A percentile compares a stretch with the other conserved stretches of the same genome.
phyloP scores from a whole-genome alignment of 305 asterid genomes.

The Rubia tinctorum region DNA sequence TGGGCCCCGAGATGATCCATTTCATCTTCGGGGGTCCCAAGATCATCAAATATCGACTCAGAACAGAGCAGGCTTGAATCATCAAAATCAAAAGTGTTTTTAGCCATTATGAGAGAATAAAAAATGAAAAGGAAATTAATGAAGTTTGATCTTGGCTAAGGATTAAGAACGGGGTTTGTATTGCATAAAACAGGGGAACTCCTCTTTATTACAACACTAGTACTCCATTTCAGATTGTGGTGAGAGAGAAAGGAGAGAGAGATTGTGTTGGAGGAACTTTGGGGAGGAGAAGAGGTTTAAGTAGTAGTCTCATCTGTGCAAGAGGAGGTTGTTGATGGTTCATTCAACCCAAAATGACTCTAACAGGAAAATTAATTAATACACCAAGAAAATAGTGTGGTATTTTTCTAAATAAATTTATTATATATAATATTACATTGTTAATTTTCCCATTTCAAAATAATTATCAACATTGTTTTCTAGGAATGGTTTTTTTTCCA shows the following conservation, averaged over 20 bases:
- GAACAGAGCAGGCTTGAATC: slow-evolving; percentile 52
- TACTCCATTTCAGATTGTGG: slow-evolving; percentile 22
- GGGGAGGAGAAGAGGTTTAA: slow-evolving; percentile 42
- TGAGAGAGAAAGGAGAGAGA: slow-evolving; percentile 10
- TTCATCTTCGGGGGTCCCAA: slow-evolving; percentile 27
- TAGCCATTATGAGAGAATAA: neutral
- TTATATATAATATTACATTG: no score
- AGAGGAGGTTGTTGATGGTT: slow-evolving; percentile 8
- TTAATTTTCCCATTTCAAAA: no score
- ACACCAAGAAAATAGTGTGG: neutral
- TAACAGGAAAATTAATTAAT: no score
- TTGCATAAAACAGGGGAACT: slow-evolving; percentile 15
- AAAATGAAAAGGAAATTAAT: no score
- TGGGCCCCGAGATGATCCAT: slow-evolving; percentile 28
- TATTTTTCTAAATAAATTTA: no score
- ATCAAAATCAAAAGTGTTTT: slow-evolving; percentile 32
- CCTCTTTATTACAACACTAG: neutral
- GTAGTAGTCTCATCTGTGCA: slow-evolving; percentile 49
- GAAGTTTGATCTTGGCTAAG: no score
- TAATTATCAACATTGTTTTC: no score
- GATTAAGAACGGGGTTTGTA: slow-evolving; percentile 21
- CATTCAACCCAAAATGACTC: no score
- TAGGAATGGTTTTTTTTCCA: no score
- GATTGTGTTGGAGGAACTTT: slow-evolving; percentile 33
- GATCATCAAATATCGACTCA: slow-evolving; percentile 46